Evolutionary conservation across 495 filamentous ascomycete genomes (phyloP).

Genomic region (Hapsidospora chrysogenum): DNA sequence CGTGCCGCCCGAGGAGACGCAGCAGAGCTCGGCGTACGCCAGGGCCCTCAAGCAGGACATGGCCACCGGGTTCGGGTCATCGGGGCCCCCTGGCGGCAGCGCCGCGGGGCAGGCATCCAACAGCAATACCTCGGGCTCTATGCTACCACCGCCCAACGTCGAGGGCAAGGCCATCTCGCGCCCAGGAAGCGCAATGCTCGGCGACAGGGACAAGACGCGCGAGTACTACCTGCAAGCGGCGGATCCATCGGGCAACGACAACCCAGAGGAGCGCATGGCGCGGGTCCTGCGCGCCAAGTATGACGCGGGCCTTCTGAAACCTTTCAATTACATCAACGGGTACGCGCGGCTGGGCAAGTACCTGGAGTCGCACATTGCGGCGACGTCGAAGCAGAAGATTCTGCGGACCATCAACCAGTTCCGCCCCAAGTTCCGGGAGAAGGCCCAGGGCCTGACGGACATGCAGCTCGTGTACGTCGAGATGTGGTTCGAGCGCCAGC

Average conservation of each 20-base stretch:
- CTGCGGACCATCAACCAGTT: conserved; percentile 81
- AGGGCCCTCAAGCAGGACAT: conserved; percentile 2
- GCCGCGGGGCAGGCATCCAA: conserved; percentile 7
- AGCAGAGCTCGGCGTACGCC: conserved; percentile 6
- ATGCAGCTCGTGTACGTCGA: conserved; percentile 86
- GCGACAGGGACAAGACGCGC: conserved; percentile 48
- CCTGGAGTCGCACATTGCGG: conserved; percentile 74
- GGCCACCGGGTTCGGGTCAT: neutral
- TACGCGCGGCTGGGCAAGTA: conserved; percentile 78
- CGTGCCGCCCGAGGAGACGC: conserved; percentile 42
- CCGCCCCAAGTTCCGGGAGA: conserved; percentile 87
- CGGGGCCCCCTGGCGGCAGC: neutral
- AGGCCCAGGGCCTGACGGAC: conserved; percentile 79
- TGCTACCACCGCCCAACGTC: conserved; percentile 27
- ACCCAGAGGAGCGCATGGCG: conserved; percentile 88
- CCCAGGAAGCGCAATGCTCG: conserved; percentile 38
- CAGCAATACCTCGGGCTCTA: conserved; percentile 19
- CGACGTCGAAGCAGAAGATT: conserved; percentile 69
- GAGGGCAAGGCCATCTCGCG: conserved; percentile 40
- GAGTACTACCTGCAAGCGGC: conserved; percentile 97
- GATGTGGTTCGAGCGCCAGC: conserved; percentile 91
- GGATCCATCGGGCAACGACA: conserved; percentile 80
- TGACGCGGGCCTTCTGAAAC: conserved; percentile 82
- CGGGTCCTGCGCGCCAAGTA: conserved; percentile 89
- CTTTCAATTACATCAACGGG: conserved; percentile 96